phyloP scores from a whole-genome alignment of 1,284 basidiomycete species.

The Pascua guehoae region DNA sequence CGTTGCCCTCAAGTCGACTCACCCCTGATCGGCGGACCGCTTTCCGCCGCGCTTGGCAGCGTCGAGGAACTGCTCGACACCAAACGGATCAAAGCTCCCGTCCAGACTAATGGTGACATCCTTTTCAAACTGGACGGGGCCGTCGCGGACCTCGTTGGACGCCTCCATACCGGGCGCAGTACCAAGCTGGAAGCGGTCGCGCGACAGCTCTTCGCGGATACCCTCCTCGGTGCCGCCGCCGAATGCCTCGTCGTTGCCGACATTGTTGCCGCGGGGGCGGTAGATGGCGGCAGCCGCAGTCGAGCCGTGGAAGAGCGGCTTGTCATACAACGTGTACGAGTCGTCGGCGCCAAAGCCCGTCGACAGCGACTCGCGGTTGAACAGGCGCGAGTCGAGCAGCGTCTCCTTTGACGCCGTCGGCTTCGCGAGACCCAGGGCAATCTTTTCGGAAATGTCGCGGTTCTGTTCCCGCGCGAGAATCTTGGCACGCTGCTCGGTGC shows the following conservation, averaged over 20 bases:
- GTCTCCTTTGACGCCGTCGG: slow-evolving; percentile 91
- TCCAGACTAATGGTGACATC: slow-evolving; percentile 59
- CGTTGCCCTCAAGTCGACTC: slow-evolving; percentile 10
- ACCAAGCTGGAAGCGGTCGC: slow-evolving; percentile 93
- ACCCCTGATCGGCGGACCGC: slow-evolving; percentile 56
- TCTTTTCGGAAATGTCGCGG: slow-evolving; percentile 98
- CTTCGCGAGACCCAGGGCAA: slow-evolving; percentile 94
- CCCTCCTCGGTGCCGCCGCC: slow-evolving; percentile 94
- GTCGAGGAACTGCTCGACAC: slow-evolving; percentile 93
- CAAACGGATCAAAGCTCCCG: slow-evolving; percentile 78
- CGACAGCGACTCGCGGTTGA: slow-evolving; percentile 88
- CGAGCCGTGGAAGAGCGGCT: slow-evolving; percentile 91
- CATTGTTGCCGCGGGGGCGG: slow-evolving; percentile 73
- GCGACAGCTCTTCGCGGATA: slow-evolving; percentile 79
- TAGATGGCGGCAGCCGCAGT: slow-evolving; percentile 96
- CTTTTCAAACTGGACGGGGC: slow-evolving; percentile 99
- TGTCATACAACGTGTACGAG: slow-evolving; percentile 88
- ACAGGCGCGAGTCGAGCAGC: slow-evolving; percentile 93
- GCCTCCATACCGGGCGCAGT: slow-evolving; percentile 66
- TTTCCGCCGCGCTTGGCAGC: slow-evolving; percentile 93
- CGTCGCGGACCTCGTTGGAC: slow-evolving; percentile 65
- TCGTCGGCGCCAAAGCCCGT: slow-evolving; percentile 86
- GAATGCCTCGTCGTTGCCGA: slow-evolving; percentile 81
- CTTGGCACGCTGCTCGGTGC: slow-evolving; percentile 91
- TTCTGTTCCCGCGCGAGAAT: slow-evolving; percentile 90